Conservation (phyloP, 164 flowering plant genomes). For the Pachysandra terminalis region DNA sequence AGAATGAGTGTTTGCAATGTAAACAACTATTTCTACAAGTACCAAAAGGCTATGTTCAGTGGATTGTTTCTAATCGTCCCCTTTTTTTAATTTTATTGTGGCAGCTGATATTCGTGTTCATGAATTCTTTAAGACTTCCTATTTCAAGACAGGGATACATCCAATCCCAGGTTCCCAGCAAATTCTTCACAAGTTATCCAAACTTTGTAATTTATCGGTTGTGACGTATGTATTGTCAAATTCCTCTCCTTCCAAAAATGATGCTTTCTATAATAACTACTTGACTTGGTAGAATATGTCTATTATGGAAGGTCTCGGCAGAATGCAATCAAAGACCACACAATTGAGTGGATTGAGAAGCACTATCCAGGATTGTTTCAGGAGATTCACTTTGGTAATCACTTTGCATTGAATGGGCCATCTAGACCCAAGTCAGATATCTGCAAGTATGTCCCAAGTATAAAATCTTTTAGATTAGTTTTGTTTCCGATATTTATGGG, state of each 20-base stretch:
- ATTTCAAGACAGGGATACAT: conserved; percentile 80
- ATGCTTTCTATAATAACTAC: neutral
- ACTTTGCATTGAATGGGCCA: conserved; percentile 78
- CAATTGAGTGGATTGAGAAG: conserved; percentile 80
- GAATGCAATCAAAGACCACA: conserved; percentile 83
- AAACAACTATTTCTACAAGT: neutral
- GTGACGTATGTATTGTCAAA: conserved; percentile 56
- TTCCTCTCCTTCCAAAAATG: neutral
- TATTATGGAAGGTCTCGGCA: conserved; percentile 65
- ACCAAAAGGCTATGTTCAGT: neutral
- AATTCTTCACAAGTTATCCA: conserved; percentile 63
- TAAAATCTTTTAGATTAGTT: neutral
- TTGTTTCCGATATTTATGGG: too few species aligned
- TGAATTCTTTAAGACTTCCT: conserved; percentile 82
- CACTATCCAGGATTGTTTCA: conserved; percentile 74
- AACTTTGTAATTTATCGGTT: conserved; percentile 63
- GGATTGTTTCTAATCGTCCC: neutral
- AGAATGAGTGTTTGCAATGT: neutral
- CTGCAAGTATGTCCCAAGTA: conserved; percentile 52
- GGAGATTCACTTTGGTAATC: conserved; percentile 92
- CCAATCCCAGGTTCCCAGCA: conserved; percentile 83
- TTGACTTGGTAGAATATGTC: neutral
- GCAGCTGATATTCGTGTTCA: conserved; percentile 90
- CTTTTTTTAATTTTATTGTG: conserved; percentile 19
- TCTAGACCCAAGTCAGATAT: conserved; percentile 86